Evolutionary conservation across 2,329 filamentous ascomycete genomes (phyloP), one percentile per base, ranked within the genome.

Genomic region (Byssoonygena ceratinophila): DNA sequence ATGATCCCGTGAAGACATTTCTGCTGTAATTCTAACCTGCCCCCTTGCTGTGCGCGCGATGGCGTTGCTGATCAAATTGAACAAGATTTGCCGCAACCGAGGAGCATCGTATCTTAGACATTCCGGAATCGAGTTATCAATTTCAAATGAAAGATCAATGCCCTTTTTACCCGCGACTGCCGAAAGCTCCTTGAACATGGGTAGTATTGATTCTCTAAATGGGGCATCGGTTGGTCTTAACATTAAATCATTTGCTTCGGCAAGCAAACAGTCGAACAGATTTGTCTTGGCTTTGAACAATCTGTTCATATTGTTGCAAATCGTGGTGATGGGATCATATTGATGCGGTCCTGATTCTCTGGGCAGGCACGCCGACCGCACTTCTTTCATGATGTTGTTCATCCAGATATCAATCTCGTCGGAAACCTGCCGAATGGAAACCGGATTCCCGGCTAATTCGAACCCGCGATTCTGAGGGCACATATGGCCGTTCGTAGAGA

Each of bases 321-420:
- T 43, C 11, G 39, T 37, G 12, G 9, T 18, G 1, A 51, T 23
- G 5, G 47, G 18, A 25, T 43, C 23, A n/a, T 22, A 25, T 43
- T 43, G 27, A 8, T 51, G 47, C 9, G 37, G 27, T 16, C 25
- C 20, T 11, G 44, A 11, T n/a, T 18, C 37, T 3, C 25, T 18
- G 25, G 47, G 40, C 7, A 9, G 36, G n/a, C 27, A 16, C 27
- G 44, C 34, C 14, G 47, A 14, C 2, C 18, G 20, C 12, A 29
- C 11, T 23, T 51, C 47, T 14, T 34, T 43, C 47, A 43, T 43
- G 37, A 51, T 34, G 18, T 23, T 51, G 29, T 51, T 51, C 25
- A 43, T 43, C 39, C 27, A 43, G 18, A 51, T 41, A 32, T 34
- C 47, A 20, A 51, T 32, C 27, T 51, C 47, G 29, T 51, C 37